A percentile compares a stretch with the other conserved stretches of the same genome.
Conservation (phyloP, 768 basidiomycete genomes). For the Suillus brevipes region DNA sequence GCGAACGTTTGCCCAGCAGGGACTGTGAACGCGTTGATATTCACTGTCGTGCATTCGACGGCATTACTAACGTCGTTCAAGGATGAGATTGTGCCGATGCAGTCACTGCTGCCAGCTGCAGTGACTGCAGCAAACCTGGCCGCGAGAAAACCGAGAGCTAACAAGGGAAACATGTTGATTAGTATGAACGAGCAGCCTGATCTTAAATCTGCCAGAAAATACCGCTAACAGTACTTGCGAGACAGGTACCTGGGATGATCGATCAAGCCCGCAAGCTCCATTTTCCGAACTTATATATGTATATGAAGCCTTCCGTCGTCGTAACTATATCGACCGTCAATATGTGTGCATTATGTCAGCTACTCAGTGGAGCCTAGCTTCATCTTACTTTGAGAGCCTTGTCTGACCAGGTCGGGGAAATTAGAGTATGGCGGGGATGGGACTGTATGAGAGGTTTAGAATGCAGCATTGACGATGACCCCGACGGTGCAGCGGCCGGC, state of each 20-base stretch:
- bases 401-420: not conserved
- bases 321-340: not conserved
- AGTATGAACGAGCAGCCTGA: not conserved
- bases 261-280: not conserved
- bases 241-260: not conserved
- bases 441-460: not conserved
- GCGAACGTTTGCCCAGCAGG: slow-evolving; percentile 52
- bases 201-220: not conserved
- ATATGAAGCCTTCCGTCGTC: not conserved
- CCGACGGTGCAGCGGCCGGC: no score
- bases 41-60: slow-evolving; percentile 56
- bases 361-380: not conserved
- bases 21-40: slow-evolving; percentile 57
- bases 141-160: slow-evolving; percentile 21
- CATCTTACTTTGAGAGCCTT: not conserved
- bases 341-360: not conserved
- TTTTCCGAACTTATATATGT: not conserved
- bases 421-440: not conserved
- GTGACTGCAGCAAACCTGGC: slow-evolving; percentile 17
- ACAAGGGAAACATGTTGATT: slow-evolving; percentile 11
- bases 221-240: not conserved
- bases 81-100: slow-evolving; percentile 57
- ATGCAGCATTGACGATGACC: not conserved
- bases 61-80: slow-evolving; percentile 51
- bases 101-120: slow-evolving; percentile 19